Base-by-base conservation (phyloP, 2,329 filamentous ascomycete genomes). In the Cytospora leucostoma region DNA sequence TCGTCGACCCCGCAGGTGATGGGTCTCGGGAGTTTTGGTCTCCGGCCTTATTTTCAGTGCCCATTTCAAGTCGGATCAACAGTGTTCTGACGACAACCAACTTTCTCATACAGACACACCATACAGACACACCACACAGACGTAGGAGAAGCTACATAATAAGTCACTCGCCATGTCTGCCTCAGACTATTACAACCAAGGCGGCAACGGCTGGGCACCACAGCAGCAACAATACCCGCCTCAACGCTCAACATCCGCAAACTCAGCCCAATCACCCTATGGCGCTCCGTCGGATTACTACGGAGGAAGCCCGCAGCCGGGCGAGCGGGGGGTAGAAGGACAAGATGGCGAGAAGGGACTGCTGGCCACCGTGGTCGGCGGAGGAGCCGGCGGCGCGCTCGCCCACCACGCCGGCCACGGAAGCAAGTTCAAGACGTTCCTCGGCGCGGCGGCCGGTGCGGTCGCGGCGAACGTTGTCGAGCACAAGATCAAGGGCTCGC, bases 351-450 rank as follows among this genome's bases (percentile, higher is more conserved):
- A 87, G 61, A 78, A 80, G 52, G 84, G 84, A 10, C 76, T 87
- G 13, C 78, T 84, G 13, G 80, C 84, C 1, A 82, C 83, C 2
- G 69, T 86, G 4, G 62, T 84, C 1, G 84, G 84, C 15, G 80
- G 82, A 27, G 81, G 79, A 3, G 80, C 78, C 0, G 84, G 84
- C 44, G 84, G 80, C 0, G 81, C 82, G 62, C 62, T 84, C 0
- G 84, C 80, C 0, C 80, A 85, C 70, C 81, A 86, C 71, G 71
- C 83, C 12, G 83, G 84, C 21, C 82, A 82, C 59, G 82, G 83
- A 7, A 65, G 64, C 35, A 74, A 80, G 55, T 70, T 87, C 40
- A 82, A 82, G 32, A 82, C 84, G 2, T 68, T 85, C 7, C 76
- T 80, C 1, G 84, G 84, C 0, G 74, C 79, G 8, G 77, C 84